Conservation (phyloP, 139 green algal genomes). For the Tetradesmus lagerheimii region DNA sequence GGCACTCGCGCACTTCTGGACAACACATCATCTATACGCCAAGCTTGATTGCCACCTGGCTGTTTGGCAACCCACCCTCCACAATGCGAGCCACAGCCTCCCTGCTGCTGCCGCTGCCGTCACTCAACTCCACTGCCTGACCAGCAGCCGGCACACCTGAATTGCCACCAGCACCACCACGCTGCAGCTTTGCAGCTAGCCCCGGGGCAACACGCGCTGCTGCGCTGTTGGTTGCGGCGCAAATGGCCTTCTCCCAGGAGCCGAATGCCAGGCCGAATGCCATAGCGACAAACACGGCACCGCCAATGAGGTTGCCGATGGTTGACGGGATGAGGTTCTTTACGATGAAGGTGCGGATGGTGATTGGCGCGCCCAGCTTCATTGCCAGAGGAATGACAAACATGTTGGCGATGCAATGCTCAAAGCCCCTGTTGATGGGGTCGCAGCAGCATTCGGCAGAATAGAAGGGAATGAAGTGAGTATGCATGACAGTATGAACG, state of each 20-base stretch:
- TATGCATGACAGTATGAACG: no score
- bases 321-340: constrained; percentile 87
- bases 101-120: neutral
- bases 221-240: neutral
- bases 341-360: constrained; percentile 63
- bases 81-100: neutral
- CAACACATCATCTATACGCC: neutral
- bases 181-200: neutral
- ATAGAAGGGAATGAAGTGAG: no score
- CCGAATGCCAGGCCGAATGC: constrained; percentile 69
- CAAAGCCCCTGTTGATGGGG: constrained; percentile 64
- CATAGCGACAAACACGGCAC: constrained; percentile 78
- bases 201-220: neutral
- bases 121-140: neutral
- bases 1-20: no score
- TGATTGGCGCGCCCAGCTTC: constrained; percentile 63
- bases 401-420: constrained; percentile 87
- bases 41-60: neutral
- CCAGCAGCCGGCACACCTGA: neutral
- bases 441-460: neutral
- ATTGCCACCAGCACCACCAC: neutral
- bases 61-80: neutral
- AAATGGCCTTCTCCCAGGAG: constrained; percentile 53
- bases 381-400: constrained; percentile 66
- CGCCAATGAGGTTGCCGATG: constrained; percentile 88